These are phyloP conservation scores for Mortierella sp. DNA, from an alignment of 371 early-diverging fungal species.

Conservation along the genomic window DNA sequence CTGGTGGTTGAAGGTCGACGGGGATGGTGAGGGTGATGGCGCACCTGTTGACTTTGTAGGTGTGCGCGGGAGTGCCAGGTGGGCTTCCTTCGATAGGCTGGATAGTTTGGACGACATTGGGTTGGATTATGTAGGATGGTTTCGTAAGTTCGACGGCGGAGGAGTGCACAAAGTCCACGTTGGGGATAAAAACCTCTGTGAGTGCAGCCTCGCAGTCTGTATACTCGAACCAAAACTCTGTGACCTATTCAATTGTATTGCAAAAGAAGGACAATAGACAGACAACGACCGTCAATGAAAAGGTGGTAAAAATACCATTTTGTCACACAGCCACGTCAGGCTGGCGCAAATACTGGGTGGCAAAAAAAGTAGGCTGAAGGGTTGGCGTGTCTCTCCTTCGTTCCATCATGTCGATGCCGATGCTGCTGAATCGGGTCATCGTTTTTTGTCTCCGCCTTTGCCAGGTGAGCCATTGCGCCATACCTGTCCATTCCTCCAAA, in stretches of 20 bases:
- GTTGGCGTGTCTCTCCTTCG: background rate
- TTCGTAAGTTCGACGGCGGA: constrained; percentile 46
- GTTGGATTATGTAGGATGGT: constrained; percentile 24
- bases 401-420: background rate
- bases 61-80: background rate
- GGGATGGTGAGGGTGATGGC: constrained; percentile 80
- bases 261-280: background rate
- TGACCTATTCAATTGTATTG: constrained; percentile 34
- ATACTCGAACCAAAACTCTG: constrained; percentile 50
- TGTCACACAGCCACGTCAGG: background rate
- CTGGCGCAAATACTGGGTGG: background rate
- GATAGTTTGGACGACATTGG: background rate
- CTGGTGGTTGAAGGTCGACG: constrained; percentile 75
- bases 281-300: background rate
- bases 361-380: background rate
- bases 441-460: background rate
- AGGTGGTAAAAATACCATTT: background rate
- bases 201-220: constrained; percentile 23
- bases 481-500: constrained; percentile 78
- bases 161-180: constrained; percentile 31
- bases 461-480: constrained; percentile 1
- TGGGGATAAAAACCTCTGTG: constrained; percentile 11
- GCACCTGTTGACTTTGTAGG: constrained; percentile 65
- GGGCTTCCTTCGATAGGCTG: background rate
- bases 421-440: background rate